phyloP scores from a whole-genome alignment of 139 green algal genomes.

The Chlorella sp. region DNA sequence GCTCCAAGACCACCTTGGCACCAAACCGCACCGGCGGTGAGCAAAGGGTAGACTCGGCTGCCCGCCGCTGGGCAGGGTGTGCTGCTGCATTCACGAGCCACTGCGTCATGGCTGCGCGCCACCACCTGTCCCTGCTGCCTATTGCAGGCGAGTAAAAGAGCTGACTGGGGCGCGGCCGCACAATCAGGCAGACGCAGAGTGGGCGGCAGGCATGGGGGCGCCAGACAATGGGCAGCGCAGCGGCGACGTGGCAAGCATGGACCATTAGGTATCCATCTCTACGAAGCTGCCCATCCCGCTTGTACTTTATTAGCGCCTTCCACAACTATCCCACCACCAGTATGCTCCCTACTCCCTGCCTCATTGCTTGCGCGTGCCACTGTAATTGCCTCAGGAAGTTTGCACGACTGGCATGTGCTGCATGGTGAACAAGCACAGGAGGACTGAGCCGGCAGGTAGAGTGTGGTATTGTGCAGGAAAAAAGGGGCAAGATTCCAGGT shows the following conservation, averaged over 20 bases:
- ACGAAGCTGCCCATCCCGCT: too few species aligned
- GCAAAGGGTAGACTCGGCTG: background rate
- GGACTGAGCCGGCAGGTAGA: too few species aligned
- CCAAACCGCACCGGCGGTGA: conserved; percentile 80
- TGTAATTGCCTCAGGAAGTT: too few species aligned
- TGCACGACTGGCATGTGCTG: too few species aligned
- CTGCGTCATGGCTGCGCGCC: background rate
- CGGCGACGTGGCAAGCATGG: background rate
- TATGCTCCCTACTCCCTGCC: too few species aligned
- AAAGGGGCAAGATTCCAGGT: too few species aligned
- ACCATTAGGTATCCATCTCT: background rate
- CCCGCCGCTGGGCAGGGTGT: background rate
- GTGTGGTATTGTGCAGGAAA: too few species aligned
- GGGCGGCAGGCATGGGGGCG: conserved; percentile 77
- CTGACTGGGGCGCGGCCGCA: conserved; percentile 79
- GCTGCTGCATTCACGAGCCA: background rate
- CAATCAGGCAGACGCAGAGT: conserved; percentile 85
- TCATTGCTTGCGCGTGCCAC: too few species aligned
- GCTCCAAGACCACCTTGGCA: conserved; percentile 65
- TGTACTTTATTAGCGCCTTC: too few species aligned
- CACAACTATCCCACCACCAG: too few species aligned
- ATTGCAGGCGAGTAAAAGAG: conserved; percentile 65
- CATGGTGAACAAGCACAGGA: too few species aligned
- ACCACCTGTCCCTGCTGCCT: background rate
- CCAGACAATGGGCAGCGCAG: conserved; percentile 75